Conservation (phyloP, 805 yeast species). For the Hanseniaspora meyeri region DNA sequence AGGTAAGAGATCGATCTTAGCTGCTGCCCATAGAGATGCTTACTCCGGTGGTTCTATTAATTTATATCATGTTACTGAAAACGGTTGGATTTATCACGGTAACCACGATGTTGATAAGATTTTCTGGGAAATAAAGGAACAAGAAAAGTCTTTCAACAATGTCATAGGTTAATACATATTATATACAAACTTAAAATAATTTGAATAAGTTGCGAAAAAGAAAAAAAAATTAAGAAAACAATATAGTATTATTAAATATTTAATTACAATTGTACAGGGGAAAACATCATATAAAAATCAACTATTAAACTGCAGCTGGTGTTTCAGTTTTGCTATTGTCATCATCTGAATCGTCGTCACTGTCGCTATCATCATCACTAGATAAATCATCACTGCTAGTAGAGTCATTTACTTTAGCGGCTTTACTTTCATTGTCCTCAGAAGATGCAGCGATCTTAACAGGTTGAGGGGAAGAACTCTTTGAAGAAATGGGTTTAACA, state of each 20-base stretch:
- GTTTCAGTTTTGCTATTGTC: conserved; percentile 7
- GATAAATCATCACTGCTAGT: conserved; percentile 11
- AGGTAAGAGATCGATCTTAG: conserved; percentile 90
- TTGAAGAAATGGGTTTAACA: neutral
- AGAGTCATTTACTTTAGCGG: conserved; percentile 10
- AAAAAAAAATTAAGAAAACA: no score
- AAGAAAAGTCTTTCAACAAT: conserved; percentile 81
- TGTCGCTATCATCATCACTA: conserved; percentile 14
- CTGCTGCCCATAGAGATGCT: conserved; percentile 98
- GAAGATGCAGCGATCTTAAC: conserved; percentile 12
- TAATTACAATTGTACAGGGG: conserved; percentile 2
- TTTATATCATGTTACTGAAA: conserved; percentile 80
- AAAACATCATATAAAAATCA: conserved; percentile 18
- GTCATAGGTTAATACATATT: conserved; percentile 33
- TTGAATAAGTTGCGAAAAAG: no score
- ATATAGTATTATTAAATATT: neutral
- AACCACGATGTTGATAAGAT: conserved; percentile 82
- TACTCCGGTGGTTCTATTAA: conserved; percentile 94
- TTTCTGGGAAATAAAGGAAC: conserved; percentile 82
- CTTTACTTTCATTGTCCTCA: conserved; percentile 4
- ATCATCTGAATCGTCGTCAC: conserved; percentile 22
- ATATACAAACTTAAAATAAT: conserved; percentile 27
- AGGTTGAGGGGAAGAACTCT: neutral
- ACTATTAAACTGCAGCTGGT: conserved; percentile 14
- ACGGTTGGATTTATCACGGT: conserved; percentile 94